A percentile compares a stretch with the other conserved stretches of the same genome.
phyloP scores from a whole-genome alignment of 768 basidiomycete species.

The Boletus rubescentipes region DNA sequence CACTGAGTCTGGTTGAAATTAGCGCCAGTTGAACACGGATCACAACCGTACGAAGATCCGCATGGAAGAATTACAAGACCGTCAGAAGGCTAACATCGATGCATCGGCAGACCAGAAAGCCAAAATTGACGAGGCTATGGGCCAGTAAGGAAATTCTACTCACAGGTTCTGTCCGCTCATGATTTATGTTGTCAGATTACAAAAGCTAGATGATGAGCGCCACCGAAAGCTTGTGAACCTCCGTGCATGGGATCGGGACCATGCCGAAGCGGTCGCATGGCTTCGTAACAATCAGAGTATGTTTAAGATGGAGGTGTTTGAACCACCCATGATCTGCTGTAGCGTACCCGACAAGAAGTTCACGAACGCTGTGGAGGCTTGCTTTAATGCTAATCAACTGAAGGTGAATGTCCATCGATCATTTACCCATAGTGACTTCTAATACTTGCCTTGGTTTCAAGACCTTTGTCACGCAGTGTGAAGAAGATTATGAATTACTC shows the following conservation, averaged over 20 bases:
- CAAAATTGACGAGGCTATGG: conserved; percentile 32
- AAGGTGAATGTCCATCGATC: conserved; percentile 46
- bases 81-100: conserved; percentile 36
- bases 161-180: not conserved
- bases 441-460: conserved; percentile 27
- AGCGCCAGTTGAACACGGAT: conserved; percentile 33
- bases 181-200: conserved; percentile 41
- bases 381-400: conserved; percentile 57
- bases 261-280: conserved; percentile 69
- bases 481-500: conserved; percentile 75
- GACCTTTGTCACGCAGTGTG: conserved; percentile 84
- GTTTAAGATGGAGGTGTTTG: conserved; percentile 83
- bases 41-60: conserved; percentile 20
- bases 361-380: conserved; percentile 71
- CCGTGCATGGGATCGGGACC: conserved; percentile 52
- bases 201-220: conserved; percentile 52
- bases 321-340: conserved; percentile 77
- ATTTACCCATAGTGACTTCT: not conserved
- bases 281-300: conserved; percentile 58
- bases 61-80: conserved; percentile 39
- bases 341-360: conserved; percentile 62
- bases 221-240: conserved; percentile 60
- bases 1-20: not conserved
- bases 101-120: conserved; percentile 34
- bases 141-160: conserved; percentile 19